Evolutionary conservation across 192 early-diverging fungal genomes (phyloP).

Genomic region (Coemansia sp.): DNA sequence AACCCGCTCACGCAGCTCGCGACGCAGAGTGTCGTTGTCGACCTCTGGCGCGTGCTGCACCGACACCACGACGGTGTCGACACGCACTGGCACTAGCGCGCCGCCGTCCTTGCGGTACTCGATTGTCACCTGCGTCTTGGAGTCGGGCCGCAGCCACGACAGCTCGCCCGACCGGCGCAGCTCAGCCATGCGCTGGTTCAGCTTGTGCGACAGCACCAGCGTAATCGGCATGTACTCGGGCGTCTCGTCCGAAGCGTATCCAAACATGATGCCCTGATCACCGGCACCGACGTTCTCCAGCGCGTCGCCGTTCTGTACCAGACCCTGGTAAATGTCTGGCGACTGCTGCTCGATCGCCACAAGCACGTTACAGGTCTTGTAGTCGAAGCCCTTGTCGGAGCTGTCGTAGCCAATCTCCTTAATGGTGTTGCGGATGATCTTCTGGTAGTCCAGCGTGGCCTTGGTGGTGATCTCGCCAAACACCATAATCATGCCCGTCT

Average conservation of each 20-base stretch:
- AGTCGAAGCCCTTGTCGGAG: slow-evolving; percentile 99
- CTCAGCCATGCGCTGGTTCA: slow-evolving; percentile 95
- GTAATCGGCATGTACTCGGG: slow-evolving; percentile 99
- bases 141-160: slow-evolving; percentile 95
- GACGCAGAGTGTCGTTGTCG: slow-evolving; percentile 78
- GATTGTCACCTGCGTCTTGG: slow-evolving; percentile 99
- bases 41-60: slow-evolving; percentile 94
- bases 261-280: slow-evolving; percentile 96
- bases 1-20: slow-evolving; percentile 88
- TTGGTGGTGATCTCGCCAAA: slow-evolving; percentile 99
- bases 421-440: slow-evolving; percentile 98
- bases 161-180: slow-evolving; percentile 88
- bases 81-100: slow-evolving; percentile 91
- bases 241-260: slow-evolving; percentile 98
- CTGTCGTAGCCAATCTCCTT: slow-evolving; percentile 99
- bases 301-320: slow-evolving; percentile 87
- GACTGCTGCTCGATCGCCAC: slow-evolving; percentile 99
- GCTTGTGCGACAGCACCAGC: slow-evolving; percentile 91
- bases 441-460: slow-evolving; percentile 97
- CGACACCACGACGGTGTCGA: slow-evolving; percentile 97
- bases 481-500: slow-evolving; percentile 99
- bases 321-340: slow-evolving; percentile 97
- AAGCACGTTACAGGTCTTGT: slow-evolving; percentile 99
- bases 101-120: slow-evolving; percentile 96
- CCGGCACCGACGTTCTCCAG: slow-evolving; percentile 98